Base-by-base conservation (phyloP, 305 asterid genomes). In the Fraxinus sp. region DNA sequence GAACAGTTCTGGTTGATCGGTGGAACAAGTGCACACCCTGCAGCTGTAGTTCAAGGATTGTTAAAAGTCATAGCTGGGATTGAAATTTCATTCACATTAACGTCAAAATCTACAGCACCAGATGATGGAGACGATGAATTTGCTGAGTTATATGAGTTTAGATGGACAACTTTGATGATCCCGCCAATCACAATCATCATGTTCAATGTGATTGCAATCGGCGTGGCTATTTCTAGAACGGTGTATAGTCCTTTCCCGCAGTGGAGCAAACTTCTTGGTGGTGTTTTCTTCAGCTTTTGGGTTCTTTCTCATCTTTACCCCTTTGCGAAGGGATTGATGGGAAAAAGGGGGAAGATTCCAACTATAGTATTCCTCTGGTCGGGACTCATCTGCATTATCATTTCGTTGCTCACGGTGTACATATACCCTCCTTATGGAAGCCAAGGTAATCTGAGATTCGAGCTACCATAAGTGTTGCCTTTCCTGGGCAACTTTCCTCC, bases 1-100 rank as follows among this genome's bases (percentile, higher is more conserved):
- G 98, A 95, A 87, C 98, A 95, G 83, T 95, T 95, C 82, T 95
- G 98, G 98, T 84, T 95, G 82, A 95, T 95, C 33, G 97, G 97
- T 7, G 98, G 98, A 16, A 95, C 98, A 2, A 95, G 98, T 78
- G 98, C 98, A 2, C 98, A 95, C 41, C 97, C 97, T 0, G 93
- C 98, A 0, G 98, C 98, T 3, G 98, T 95, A 35, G 57, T 95
- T 26, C 98, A 95, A 81, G 98, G 98, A 1, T 80, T 95, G 8
- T 79, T 95, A 70, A 95, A 95, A 84, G 98, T 95, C 14, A 87
- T 92, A 7, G 98, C 97, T 11, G 98, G 98, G 1, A 89, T 95
- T 9, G 97, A 95, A 24, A 93, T 95, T 22, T 91, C 96, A 1
- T 95, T 95, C 91, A 94, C 98, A 0, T 73, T 92, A 81, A 95